A percentile compares a stretch with the other conserved stretches of the same genome.
phyloP scores from a whole-genome alignment of 2,329 filamentous ascomycete species.

The Phialocephala sp. region DNA sequence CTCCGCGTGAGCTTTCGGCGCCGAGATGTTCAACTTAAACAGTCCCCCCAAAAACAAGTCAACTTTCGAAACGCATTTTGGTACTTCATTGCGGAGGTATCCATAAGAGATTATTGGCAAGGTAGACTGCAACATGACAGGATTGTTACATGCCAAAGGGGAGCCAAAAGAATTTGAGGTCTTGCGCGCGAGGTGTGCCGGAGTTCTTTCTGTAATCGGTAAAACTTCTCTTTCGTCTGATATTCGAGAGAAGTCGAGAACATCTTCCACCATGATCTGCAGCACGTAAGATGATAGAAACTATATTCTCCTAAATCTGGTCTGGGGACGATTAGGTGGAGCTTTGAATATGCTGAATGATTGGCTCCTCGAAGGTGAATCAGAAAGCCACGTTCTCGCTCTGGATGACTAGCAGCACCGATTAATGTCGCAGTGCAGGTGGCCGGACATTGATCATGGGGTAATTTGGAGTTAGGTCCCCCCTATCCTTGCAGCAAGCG shows the following conservation, averaged over 20 bases:
- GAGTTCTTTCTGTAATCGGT: conserved; percentile 9
- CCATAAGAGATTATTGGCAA: not conserved
- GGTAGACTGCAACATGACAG: not conserved
- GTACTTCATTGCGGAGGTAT: not conserved
- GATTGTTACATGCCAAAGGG: conserved; percentile 1
- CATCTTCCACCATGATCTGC: conserved; percentile 8
- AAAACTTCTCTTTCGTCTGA: not conserved
- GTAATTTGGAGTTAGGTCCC: conserved; percentile 12
- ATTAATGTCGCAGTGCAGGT: conserved; percentile 13
- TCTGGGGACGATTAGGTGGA: not conserved
- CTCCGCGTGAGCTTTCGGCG: conserved; percentile 14
- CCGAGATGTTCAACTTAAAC: conserved; percentile 14
- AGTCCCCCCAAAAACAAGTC: not conserved
- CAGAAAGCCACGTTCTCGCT: conserved; percentile 15
- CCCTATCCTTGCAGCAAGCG: conserved; percentile 9
- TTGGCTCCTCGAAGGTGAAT: not conserved
- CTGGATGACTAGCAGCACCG: conserved; percentile 2
- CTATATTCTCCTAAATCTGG: conserved; percentile 15
- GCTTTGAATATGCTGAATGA: not conserved
- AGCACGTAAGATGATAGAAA: conserved; percentile 1
- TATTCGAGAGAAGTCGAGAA: conserved; percentile 3
- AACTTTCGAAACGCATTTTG: conserved; percentile 2
- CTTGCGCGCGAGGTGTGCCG: conserved; percentile 2
- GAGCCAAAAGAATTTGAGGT: not conserved
- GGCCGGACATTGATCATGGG: conserved; percentile 22